These are phyloP conservation scores for Millerozyma miso DNA, from an alignment of 805 yeast genomes.

Conservation along the genomic window DNA sequence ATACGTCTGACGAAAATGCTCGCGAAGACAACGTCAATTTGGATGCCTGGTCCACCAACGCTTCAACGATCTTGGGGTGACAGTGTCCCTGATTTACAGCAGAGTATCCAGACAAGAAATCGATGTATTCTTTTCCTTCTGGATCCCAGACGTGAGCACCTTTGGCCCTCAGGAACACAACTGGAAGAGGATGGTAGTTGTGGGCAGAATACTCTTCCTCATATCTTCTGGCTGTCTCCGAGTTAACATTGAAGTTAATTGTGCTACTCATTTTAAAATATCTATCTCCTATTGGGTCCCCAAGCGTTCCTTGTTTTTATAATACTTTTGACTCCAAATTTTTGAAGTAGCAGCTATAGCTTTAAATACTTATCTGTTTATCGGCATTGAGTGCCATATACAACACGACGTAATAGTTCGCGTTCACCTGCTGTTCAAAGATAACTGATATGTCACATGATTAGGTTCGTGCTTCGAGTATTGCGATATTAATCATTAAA, in stretches of 20 bases:
- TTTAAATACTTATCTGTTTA: not conserved
- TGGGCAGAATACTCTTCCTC: slow-evolving; percentile 89
- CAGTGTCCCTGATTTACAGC: slow-evolving; percentile 99
- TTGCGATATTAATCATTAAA: not conserved
- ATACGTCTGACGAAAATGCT: slow-evolving; percentile 87
- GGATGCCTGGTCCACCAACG: slow-evolving; percentile 83
- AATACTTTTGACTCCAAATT: too few relatives aligned
- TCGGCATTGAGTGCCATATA: not conserved
- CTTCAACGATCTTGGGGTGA: slow-evolving; percentile 85
- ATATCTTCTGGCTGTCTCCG: slow-evolving; percentile 58
- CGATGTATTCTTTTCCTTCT: slow-evolving; percentile 90
- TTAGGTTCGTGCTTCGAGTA: not conserved
- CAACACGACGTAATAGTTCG: not conserved
- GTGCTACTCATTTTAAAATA: slow-evolving; percentile 17
- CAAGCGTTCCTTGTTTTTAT: too few relatives aligned
- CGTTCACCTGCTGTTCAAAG: not conserved
- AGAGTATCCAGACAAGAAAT: slow-evolving; percentile 90
- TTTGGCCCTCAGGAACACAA: slow-evolving; percentile 77
- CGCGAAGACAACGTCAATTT: slow-evolving; percentile 82
- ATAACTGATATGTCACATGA: not conserved
- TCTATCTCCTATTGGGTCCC: not conserved
- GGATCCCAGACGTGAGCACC: slow-evolving; percentile 99
- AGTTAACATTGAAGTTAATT: slow-evolving; percentile 48
- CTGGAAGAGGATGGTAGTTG: slow-evolving; percentile 95
- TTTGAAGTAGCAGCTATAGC: not conserved